These are phyloP conservation scores for Tolypocladium album DNA, from an alignment of 2,329 filamentous ascomycete species.

Conservation along the genomic window DNA sequence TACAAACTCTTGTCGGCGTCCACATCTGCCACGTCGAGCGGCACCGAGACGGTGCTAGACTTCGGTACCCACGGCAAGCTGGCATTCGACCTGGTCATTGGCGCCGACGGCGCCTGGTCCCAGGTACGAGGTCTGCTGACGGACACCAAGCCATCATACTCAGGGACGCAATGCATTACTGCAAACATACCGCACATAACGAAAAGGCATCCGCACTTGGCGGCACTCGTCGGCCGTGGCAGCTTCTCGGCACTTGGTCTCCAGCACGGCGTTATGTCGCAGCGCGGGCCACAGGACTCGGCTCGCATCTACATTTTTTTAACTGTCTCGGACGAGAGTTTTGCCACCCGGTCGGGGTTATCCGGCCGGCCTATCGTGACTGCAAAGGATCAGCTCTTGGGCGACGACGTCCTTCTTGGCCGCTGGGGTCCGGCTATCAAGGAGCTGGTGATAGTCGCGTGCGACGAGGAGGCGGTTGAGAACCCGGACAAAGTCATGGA, in stretches of 20 bases:
- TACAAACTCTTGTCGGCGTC: constrained; percentile 7
- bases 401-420: constrained; percentile 9
- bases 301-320: neutral
- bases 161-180: neutral
- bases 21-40: neutral
- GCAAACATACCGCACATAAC: neutral
- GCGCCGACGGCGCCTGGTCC: constrained; percentile 7
- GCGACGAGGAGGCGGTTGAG: constrained; percentile 11
- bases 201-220: neutral
- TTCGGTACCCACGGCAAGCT: constrained; percentile 10
- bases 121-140: neutral
- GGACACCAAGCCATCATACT: neutral
- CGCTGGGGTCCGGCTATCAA: constrained; percentile 16
- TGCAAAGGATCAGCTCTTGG: constrained; percentile 11
- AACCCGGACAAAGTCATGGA: constrained; percentile 5
- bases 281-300: neutral
- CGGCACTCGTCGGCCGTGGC: neutral
- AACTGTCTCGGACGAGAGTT: neutral
- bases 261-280: neutral
- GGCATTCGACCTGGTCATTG: constrained; percentile 7
- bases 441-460: constrained; percentile 15
- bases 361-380: constrained; percentile 1
- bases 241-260: neutral
- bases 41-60: constrained; percentile 8
- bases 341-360: constrained; percentile 10